These are phyloP conservation scores for Kwoniella mangroviensis DNA, from an alignment of 768 basidiomycete genomes.

Conservation along the genomic window DNA sequence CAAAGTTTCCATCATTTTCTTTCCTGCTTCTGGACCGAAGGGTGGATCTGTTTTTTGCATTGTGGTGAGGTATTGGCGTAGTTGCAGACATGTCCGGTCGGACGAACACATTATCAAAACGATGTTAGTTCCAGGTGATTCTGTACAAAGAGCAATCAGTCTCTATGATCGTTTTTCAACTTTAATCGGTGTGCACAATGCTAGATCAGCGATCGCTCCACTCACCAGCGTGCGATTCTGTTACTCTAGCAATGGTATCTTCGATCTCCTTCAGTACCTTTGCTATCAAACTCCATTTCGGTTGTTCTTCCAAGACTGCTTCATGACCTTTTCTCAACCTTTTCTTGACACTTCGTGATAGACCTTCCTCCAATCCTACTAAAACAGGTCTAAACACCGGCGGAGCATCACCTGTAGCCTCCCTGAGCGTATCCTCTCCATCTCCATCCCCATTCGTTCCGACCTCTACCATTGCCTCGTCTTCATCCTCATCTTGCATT, in stretches of 20 bases:
- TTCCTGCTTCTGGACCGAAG: conserved; percentile 61
- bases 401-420: conserved; percentile 27
- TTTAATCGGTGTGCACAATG: no score
- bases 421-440: conserved; percentile 24
- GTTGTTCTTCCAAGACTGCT: conserved; percentile 87
- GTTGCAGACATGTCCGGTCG: conserved; percentile 70
- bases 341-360: conserved; percentile 50
- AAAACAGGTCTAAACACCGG: conserved; percentile 45
- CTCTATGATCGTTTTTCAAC: no score
- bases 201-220: background rate
- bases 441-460: conserved; percentile 29
- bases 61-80: conserved; percentile 77
- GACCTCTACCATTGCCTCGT: conserved; percentile 39
- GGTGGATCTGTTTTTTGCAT: conserved; percentile 59
- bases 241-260: conserved; percentile 63
- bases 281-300: conserved; percentile 86
- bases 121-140: conserved; percentile 68
- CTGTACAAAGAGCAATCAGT: conserved; percentile 34
- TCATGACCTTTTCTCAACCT: conserved; percentile 81
- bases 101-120: conserved; percentile 89
- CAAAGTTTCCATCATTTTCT: conserved; percentile 77
- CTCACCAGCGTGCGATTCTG: conserved; percentile 44
- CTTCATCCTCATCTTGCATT: conserved; percentile 18
- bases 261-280: conserved; percentile 91
- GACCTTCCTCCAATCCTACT: conserved; percentile 37